These are phyloP conservation scores for Begonia fuchsioides DNA, from an alignment of 306 rosid genomes.

Conservation along the genomic window DNA sequence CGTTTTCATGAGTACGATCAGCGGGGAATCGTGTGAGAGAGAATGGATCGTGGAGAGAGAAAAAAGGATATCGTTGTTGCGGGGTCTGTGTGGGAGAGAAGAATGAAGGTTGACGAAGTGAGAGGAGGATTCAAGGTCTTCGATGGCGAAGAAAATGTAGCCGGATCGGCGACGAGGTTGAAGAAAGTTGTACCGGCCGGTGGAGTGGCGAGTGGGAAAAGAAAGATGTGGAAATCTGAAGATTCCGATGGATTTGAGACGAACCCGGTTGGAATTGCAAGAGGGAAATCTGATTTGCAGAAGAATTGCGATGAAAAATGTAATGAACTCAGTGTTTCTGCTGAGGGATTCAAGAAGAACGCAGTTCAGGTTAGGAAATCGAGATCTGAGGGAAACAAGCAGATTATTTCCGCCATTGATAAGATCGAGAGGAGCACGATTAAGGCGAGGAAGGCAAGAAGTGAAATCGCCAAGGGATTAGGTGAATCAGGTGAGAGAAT, in stretches of 20 bases:
- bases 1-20: background rate
- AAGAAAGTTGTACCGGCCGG: background rate
- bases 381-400: background rate
- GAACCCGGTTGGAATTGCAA: background rate
- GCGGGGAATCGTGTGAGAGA: background rate
- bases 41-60: background rate
- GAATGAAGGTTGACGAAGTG: constrained; percentile 60
- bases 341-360: background rate
- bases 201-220: background rate
- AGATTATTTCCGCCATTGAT: background rate
- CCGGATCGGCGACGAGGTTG: background rate
- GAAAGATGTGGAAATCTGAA: background rate
- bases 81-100: constrained; percentile 73
- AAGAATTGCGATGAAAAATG: background rate
- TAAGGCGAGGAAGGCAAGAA: constrained; percentile 32
- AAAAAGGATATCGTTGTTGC: constrained; percentile 12
- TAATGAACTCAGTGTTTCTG: no score
- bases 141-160: background rate
- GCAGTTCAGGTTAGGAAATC: background rate
- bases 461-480: constrained; percentile 14
- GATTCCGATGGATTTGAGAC: background rate
- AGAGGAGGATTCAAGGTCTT: constrained; percentile 31
- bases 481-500: constrained; percentile 8
- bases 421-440: constrained; percentile 7
- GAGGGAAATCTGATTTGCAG: background rate